Evolutionary conservation across 1,284 basidiomycete species (phyloP).

Genomic region (Rhizoctonia solani): DNA sequence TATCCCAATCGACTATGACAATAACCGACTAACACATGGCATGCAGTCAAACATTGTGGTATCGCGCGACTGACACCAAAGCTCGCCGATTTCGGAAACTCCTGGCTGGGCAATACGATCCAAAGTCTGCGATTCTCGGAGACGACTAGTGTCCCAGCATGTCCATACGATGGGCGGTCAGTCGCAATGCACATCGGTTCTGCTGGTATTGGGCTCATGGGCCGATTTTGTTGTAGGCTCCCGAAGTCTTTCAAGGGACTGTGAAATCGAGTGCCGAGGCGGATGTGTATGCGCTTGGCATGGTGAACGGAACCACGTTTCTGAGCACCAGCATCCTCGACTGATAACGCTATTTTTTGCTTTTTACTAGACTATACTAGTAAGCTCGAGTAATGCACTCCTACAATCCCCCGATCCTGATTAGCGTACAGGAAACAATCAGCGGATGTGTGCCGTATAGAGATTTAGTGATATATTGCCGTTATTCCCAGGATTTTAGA

Average conservation of each 20-base stretch:
- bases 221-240: background rate
- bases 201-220: background rate
- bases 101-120: background rate
- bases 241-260: background rate
- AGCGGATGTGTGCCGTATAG: background rate
- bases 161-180: background rate
- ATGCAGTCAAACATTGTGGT: slow-evolving; percentile 2
- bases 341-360: background rate
- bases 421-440: background rate
- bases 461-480: background rate
- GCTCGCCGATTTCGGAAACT: slow-evolving; percentile 6
- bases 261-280: background rate
- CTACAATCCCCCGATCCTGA: too few relatives aligned
- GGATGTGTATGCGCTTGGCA: slow-evolving; percentile 3
- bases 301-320: too few relatives aligned
- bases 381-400: background rate
- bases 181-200: too few relatives aligned
- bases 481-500: background rate
- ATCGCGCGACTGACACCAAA: background rate
- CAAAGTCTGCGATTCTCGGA: background rate
- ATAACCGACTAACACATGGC: background rate
- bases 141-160: background rate
- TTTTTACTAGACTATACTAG: background rate
- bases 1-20: background rate
- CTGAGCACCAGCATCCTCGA: background rate